A percentile compares a stretch with the other conserved stretches of the same genome.
Evolutionary conservation across 805 yeast genomes (phyloP).

Genomic region (Saccharomycopsis capsularis): DNA sequence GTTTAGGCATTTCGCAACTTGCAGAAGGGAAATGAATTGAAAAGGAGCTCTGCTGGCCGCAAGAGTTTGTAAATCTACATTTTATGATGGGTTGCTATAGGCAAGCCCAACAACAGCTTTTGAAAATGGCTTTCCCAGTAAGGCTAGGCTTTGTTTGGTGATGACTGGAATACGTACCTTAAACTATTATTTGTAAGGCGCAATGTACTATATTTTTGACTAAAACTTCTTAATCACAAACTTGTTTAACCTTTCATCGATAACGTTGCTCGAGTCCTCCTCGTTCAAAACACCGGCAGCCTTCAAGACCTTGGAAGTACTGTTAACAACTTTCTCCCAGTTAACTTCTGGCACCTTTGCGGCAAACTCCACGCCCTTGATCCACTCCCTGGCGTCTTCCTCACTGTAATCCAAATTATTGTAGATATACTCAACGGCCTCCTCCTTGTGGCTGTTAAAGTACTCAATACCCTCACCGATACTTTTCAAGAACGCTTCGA

Average conservation of each 20-base stretch:
- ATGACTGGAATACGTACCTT: too few relatives aligned
- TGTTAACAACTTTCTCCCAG: conserved; percentile 41
- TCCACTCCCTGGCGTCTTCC: conserved; percentile 78
- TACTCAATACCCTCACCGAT: conserved; percentile 62
- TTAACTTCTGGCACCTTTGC: conserved; percentile 40
- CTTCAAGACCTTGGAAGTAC: conserved; percentile 50
- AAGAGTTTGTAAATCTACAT: too few relatives aligned
- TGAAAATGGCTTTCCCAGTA: too few relatives aligned
- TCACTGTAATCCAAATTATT: conserved; percentile 65
- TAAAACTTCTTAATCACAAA: conserved; percentile 23
- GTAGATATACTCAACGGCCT: conserved; percentile 59
- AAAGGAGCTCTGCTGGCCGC: too few relatives aligned
- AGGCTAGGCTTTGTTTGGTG: too few relatives aligned
- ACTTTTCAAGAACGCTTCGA: conserved; percentile 41
- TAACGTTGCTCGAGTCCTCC: conserved; percentile 30
- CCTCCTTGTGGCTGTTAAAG: conserved; percentile 53
- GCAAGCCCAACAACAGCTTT: too few relatives aligned
- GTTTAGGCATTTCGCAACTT: too few relatives aligned
- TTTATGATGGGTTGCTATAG: too few relatives aligned
- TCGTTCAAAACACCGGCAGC: conserved; percentile 53
- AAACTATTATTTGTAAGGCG: too few relatives aligned
- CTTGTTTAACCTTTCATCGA: conserved; percentile 28
- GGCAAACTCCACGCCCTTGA: conserved; percentile 64
- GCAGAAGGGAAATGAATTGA: too few relatives aligned
- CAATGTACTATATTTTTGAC: too few relatives aligned